phyloP scores from a whole-genome alignment of 306 rosid genomes.

The Aeschynomene evenia region DNA sequence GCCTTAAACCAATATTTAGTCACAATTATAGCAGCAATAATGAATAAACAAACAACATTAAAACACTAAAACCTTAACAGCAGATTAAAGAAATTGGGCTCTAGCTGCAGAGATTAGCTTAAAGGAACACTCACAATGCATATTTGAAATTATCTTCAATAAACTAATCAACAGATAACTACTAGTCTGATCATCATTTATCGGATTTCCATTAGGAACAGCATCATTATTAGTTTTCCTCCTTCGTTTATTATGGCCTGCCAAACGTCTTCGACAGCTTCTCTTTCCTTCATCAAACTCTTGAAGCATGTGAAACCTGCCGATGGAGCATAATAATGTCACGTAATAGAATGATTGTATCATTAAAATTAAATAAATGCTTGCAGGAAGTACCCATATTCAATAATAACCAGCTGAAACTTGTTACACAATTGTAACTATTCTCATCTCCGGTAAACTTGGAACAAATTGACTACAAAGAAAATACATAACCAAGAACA shows the following conservation, averaged over 20 bases:
- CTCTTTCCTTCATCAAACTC: constrained; percentile 71
- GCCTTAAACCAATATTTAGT: neutral
- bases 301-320: constrained; percentile 59
- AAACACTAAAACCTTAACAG: too few relatives aligned
- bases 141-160: constrained; percentile 53
- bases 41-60: neutral
- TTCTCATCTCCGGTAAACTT: neutral
- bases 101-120: neutral
- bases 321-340: constrained; percentile 7
- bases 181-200: constrained; percentile 54
- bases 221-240: constrained; percentile 52
- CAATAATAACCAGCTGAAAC: neutral
- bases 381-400: neutral
- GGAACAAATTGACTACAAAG: constrained; percentile 10
- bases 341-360: constrained; percentile 2
- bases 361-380: neutral
- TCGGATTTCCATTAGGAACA: constrained; percentile 47
- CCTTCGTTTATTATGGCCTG: constrained; percentile 60
- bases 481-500: constrained; percentile 10
- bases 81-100: neutral
- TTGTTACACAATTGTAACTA: neutral
- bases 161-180: constrained; percentile 52
- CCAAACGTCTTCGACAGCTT: constrained; percentile 67
- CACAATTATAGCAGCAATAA: neutral
- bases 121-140: constrained; percentile 47